Percentiles rank a stretch among this genome's conserved stretches.
Conservation (phyloP, 1,284 basidiomycete genomes). For the Wolfiporia cocos region DNA sequence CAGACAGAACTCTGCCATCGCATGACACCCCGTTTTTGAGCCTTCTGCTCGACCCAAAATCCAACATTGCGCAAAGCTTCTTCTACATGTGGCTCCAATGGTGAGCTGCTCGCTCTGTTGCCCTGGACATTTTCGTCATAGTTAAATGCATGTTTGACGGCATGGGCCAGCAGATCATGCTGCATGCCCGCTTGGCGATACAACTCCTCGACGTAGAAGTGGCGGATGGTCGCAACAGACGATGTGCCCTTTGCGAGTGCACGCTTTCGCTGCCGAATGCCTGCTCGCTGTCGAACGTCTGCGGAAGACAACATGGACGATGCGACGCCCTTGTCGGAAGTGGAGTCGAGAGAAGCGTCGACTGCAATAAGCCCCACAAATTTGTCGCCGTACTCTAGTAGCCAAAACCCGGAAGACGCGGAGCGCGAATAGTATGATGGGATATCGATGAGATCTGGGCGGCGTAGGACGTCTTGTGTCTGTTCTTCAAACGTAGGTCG, state of each 20-base stretch:
- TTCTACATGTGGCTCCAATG: slow-evolving; percentile 47
- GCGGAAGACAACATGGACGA: slow-evolving; percentile 4
- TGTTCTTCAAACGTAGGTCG: slow-evolving; percentile 60
- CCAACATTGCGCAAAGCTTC: slow-evolving; percentile 40
- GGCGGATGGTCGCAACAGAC: slow-evolving; percentile 59
- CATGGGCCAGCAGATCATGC: slow-evolving; percentile 58
- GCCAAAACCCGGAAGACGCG: slow-evolving; percentile 58
- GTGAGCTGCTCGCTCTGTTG: slow-evolving; percentile 42
- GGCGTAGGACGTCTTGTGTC: slow-evolving; percentile 46
- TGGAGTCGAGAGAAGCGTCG: slow-evolving; percentile 46
- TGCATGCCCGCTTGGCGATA: slow-evolving; percentile 55
- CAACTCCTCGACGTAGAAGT: slow-evolving; percentile 66
- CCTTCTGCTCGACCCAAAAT: slow-evolving; percentile 42
- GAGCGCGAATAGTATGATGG: slow-evolving; percentile 53
- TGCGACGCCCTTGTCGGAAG: slow-evolving; percentile 25
- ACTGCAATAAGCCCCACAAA: slow-evolving; percentile 68
- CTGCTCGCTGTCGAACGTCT: too few species aligned
- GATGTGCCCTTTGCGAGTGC: slow-evolving; percentile 31
- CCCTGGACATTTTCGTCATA: slow-evolving; percentile 33
- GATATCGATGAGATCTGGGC: slow-evolving; percentile 52
- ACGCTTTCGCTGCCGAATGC: too few species aligned
- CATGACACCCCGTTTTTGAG: slow-evolving; percentile 42
- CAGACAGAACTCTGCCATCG: slow-evolving; percentile 44
- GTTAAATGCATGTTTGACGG: slow-evolving; percentile 52
- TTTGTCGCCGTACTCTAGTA: slow-evolving; percentile 54